Conservation (phyloP, 169 alveolate genomes). For the Eimeria sp. region DNA sequence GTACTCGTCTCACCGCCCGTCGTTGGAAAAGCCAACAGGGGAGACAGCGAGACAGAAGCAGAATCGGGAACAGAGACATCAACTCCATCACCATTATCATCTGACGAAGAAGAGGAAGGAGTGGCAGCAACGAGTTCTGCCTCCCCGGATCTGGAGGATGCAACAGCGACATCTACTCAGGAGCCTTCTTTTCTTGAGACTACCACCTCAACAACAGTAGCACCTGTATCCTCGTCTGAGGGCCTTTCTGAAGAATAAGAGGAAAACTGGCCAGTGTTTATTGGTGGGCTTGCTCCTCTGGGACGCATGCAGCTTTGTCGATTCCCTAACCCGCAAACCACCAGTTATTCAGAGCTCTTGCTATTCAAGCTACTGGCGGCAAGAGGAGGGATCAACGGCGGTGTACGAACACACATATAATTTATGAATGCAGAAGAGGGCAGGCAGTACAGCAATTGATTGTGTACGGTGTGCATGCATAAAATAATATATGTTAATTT, state of each 20-base stretch:
- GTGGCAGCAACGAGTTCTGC: neutral
- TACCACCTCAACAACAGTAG: neutral
- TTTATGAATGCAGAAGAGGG: neutral
- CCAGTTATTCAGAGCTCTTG: neutral
- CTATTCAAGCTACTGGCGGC: neutral
- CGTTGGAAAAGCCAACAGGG: neutral
- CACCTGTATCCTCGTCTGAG: neutral
- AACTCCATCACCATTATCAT: neutral
- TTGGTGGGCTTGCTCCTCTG: neutral
- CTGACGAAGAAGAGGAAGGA: neutral
- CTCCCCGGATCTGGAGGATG: neutral
- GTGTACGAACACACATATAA: neutral
- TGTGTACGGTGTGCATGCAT: neutral
- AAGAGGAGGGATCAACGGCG: neutral
- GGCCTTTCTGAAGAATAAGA: neutral
- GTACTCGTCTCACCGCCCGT: no score
- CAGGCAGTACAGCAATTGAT: neutral
- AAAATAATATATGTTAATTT: no score
- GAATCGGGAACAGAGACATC: neutral
- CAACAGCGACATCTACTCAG: neutral
- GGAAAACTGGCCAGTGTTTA: neutral
- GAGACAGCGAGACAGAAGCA: neutral
- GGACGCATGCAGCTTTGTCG: neutral
- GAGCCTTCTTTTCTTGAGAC: neutral
- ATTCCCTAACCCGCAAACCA: neutral